Evolutionary conservation across 768 basidiomycete species (phyloP), one percentile per base, ranked within the genome.

Genomic region (Leccinum barrowsii): DNA sequence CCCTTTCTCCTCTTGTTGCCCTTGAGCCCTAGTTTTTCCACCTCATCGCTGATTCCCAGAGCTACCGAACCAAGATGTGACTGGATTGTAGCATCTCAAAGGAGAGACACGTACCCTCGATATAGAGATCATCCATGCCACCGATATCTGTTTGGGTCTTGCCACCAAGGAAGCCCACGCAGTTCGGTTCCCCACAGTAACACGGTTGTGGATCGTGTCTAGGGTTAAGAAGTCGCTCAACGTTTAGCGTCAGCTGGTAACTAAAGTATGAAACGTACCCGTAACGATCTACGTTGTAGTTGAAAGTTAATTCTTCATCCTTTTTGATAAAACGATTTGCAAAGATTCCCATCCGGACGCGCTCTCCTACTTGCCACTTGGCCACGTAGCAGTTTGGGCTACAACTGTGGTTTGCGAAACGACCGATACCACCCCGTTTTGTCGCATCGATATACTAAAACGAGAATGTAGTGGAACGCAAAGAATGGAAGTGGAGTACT

Each of bases 271-370:
- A 28, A 49, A 78, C 88, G 51, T 59, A 95, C 96, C 96, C 97
- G 67, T 99, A 99, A 57, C 97, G 92, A 73, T 98, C 97, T 42
- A 98, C 97, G 71, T 99, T 99, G 72, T 99, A 99, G 74, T 99
- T 98, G 79, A 98, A 98, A 0, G 97, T 98, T 65, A 98, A 73
- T 73, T 98, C 95, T 68, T 97, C 94, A 61, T 91, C 73, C 69
- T 83, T 84, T 69, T 80, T 73, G 63, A 98, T 87, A 54, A 79
- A 62, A 46, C 92, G 82, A 66, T 87, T 93, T n/a, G 96, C 87
- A 67, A 98, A 99, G 65, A 98, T 98, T 48, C 95, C 97, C 96
- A 98, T 98, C 35, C 97, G 87, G 61, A 98, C 85, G 46, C 88
- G 83, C 32, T 82, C 76, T 8, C 90, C 95, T 30, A 98, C 83